Conservation (phyloP, 1,284 basidiomycete species). For the Microbotryum scabiosae region DNA sequence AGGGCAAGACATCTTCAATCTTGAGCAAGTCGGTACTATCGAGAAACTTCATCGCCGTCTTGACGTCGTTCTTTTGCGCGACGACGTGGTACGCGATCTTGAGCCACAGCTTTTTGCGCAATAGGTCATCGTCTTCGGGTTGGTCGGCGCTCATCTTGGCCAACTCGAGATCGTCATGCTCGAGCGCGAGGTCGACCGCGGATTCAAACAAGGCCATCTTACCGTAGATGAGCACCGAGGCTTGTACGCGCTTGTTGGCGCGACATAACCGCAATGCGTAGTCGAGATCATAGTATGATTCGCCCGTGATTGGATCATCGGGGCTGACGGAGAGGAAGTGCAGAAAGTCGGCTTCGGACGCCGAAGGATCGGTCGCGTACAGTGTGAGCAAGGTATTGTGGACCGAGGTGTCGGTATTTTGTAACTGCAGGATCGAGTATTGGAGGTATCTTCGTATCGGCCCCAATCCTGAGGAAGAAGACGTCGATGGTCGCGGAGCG, state of each 20-base stretch:
- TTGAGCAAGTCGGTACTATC: constrained; percentile 90
- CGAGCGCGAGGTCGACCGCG: constrained; percentile 87
- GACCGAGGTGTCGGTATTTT: constrained; percentile 72
- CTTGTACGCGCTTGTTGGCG: constrained; percentile 62
- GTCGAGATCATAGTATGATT: constrained; percentile 93
- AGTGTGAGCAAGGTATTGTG: constrained; percentile 92
- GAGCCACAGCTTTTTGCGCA: constrained; percentile 92
- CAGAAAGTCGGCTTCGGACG: constrained; percentile 71
- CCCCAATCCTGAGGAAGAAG: constrained; percentile 55
- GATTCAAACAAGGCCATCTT: constrained; percentile 97
- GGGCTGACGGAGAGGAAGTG: constrained; percentile 79
- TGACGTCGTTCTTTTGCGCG: constrained; percentile 93
- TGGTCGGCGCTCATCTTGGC: constrained; percentile 90
- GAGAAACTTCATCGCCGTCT: constrained; percentile 95
- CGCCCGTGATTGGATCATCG: constrained; percentile 67
- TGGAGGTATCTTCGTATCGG: constrained; percentile 64
- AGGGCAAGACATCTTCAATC: constrained; percentile 96
- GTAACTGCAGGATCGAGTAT: constrained; percentile 68
- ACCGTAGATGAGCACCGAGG: constrained; percentile 93
- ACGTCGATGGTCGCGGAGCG: constrained; percentile 4
- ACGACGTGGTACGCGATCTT: constrained; percentile 97
- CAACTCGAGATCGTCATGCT: constrained; percentile 84
- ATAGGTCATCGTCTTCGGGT: constrained; percentile 67
- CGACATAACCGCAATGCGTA: constrained; percentile 91
- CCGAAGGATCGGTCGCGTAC: constrained; percentile 51